These are phyloP conservation scores for Sphaceloma murrayae DNA, from an alignment of 2,329 filamentous ascomycete species.

Conservation along the genomic window DNA sequence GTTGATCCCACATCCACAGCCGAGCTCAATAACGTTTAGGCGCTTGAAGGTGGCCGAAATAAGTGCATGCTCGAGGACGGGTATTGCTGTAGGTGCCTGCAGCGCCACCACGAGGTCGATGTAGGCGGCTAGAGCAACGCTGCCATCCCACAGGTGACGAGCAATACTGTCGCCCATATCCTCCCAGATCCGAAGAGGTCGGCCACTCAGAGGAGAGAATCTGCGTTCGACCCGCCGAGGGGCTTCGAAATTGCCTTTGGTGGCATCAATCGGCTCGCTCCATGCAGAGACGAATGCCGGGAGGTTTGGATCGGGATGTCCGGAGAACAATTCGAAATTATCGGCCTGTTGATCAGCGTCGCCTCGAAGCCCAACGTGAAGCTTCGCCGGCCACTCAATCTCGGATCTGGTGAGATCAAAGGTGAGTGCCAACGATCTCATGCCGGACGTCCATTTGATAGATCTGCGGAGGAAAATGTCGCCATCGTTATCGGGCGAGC, in stretches of 20 bases:
- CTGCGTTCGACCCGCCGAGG: slow-evolving; percentile 48
- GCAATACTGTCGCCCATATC: slow-evolving; percentile 66
- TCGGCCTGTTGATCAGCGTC: slow-evolving; percentile 22
- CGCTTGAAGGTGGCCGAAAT: slow-evolving; percentile 32
- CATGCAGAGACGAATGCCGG: slow-evolving; percentile 49
- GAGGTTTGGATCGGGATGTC: background rate
- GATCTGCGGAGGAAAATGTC: slow-evolving; percentile 36
- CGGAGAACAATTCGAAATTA: slow-evolving; percentile 22
- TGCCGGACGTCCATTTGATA: slow-evolving; percentile 37
- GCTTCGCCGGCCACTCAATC: slow-evolving; percentile 31
- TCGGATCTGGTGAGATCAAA: slow-evolving; percentile 35
- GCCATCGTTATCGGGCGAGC: slow-evolving; percentile 26
- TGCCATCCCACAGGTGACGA: slow-evolving; percentile 60
- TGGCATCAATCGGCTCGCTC: slow-evolving; percentile 40
- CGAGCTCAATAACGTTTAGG: slow-evolving; percentile 53
- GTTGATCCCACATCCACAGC: slow-evolving; percentile 59
- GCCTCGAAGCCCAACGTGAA: slow-evolving; percentile 34
- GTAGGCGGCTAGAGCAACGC: slow-evolving; percentile 47
- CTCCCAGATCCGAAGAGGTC: slow-evolving; percentile 49
- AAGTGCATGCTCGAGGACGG: slow-evolving; percentile 31
- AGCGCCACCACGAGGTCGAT: slow-evolving; percentile 37
- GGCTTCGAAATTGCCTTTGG: slow-evolving; percentile 33
- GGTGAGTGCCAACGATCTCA: slow-evolving; percentile 36
- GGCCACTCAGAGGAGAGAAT: slow-evolving; percentile 36
- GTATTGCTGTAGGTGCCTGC: slow-evolving; percentile 25